Evolutionary conservation across 2,329 filamentous ascomycete species (phyloP), one percentile per base, ranked within the genome.

Genomic region (Colletotrichum sp.): DNA sequence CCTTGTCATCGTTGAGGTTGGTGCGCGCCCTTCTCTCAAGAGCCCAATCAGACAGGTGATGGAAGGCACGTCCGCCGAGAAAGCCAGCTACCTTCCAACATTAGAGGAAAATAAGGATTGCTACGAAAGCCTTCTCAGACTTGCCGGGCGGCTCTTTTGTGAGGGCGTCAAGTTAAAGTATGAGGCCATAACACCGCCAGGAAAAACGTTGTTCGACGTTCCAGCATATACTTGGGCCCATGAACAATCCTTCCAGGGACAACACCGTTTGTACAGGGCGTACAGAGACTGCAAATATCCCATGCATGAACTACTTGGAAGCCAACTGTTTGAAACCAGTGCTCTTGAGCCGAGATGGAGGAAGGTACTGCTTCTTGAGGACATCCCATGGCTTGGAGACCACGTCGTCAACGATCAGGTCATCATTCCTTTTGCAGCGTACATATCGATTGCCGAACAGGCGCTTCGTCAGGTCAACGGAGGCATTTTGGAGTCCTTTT

Each of bases 401-500:
- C 69, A 72, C 21, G 16, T 66, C n/a, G 12, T 72, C 30, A 39
- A 67, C 16, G 61, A 21, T 15, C 48, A 59, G 12, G n/a, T 59
- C 52, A 67, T 72, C 43, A 26, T 72, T 24, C 69, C 69, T 21
- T 65, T 67, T 52, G 43, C 69, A 16, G 69, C n/a, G 18, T 72
- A 72, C n/a, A 24, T 72, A 16, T 65, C 69, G 16, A 72, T 72
- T 30, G 69, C 52, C 15, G 69, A 60, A 32, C 9, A 72, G 10
- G 69, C 69, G 7, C 61, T 72, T 10, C 69, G 69, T 13, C 69
- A 72, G 12, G 30, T 72, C 10, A 39, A 16, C 7, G 39, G 61
- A 15, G 2, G 71, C 72, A 2, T 78, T 77, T 4, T 83, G 80
- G 52, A 77, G 76, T 32, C 63, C 84, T 30, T 80, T 7, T 69